Evolutionary conservation across 75 land plant species (phyloP).

Genomic region (Sequoia sempervirens): DNA sequence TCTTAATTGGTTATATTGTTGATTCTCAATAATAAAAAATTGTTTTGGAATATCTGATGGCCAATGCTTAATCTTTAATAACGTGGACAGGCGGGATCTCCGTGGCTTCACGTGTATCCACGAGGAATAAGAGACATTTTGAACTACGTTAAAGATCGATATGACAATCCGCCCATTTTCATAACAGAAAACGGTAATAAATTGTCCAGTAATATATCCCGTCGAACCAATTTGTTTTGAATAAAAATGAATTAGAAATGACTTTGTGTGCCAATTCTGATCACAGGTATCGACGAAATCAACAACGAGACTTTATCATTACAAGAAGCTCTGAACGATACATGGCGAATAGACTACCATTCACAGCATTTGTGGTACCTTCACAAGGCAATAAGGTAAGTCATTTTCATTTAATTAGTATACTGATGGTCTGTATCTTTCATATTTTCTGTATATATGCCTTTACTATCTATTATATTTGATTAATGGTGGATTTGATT

Average conservation of each 20-base stretch:
- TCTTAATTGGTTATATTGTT: too few relatives aligned
- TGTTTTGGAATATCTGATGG: background rate
- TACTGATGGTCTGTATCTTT: too few relatives aligned
- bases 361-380: background rate
- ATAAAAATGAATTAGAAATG: too few relatives aligned
- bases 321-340: too few relatives aligned
- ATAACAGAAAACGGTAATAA: constrained; percentile 63
- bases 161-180: constrained; percentile 49
- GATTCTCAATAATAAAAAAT: background rate
- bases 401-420: background rate
- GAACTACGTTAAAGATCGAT: constrained; percentile 25
- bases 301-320: too few relatives aligned
- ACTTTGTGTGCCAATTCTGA: too few relatives aligned
- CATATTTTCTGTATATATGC: background rate
- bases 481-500: background rate
- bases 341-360: background rate
- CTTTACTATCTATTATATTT: too few relatives aligned
- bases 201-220: too few relatives aligned
- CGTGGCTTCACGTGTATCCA: constrained; percentile 43
- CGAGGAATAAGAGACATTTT: constrained; percentile 28
- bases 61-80: background rate
- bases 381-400: background rate
- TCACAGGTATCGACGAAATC: too few relatives aligned
- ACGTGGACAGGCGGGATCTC: constrained; percentile 17
- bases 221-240: too few relatives aligned